These are phyloP conservation scores for Quercus agrifolia DNA, from an alignment of 306 rosid genomes.

Conservation along the genomic window DNA sequence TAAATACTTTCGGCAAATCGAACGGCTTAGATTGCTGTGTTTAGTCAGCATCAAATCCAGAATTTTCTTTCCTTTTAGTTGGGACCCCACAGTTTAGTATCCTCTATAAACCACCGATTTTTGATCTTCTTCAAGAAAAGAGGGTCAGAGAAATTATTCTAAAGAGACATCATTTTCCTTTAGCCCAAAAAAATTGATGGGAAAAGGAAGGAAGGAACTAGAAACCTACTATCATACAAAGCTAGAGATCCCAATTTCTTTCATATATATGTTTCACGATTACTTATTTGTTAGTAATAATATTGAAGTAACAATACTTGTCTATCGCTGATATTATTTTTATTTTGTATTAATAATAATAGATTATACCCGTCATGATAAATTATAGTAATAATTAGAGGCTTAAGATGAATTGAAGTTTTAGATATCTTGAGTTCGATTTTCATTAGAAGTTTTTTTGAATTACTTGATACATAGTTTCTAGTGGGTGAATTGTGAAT, in stretches of 20 bases:
- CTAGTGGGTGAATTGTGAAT: too few relatives aligned
- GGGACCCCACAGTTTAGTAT: background rate
- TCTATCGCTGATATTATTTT: too few relatives aligned
- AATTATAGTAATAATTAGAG: too few relatives aligned
- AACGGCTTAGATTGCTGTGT: background rate
- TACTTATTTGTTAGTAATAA: too few relatives aligned
- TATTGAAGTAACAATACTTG: too few relatives aligned
- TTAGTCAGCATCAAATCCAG: background rate
- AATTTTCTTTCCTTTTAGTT: background rate
- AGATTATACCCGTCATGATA: too few relatives aligned
- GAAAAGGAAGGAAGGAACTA: background rate
- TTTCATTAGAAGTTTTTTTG: too few relatives aligned
- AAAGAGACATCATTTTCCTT: background rate
- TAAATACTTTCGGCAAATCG: background rate
- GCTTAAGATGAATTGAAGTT: rapidly evolving
- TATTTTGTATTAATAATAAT: too few relatives aligned
- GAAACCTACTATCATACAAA: background rate
- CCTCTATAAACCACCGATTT: conserved; percentile 4
- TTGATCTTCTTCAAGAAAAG: background rate
- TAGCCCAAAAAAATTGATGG: background rate
- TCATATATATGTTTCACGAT: too few relatives aligned
- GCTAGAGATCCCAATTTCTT: too few relatives aligned
- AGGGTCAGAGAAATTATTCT: background rate
- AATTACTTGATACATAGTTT: too few relatives aligned
- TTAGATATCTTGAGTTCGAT: too few relatives aligned